Evolutionary conservation across 192 early-diverging fungal genomes (phyloP), one percentile per base, ranked within the genome.

Genomic region (Linnemannia exigua): DNA sequence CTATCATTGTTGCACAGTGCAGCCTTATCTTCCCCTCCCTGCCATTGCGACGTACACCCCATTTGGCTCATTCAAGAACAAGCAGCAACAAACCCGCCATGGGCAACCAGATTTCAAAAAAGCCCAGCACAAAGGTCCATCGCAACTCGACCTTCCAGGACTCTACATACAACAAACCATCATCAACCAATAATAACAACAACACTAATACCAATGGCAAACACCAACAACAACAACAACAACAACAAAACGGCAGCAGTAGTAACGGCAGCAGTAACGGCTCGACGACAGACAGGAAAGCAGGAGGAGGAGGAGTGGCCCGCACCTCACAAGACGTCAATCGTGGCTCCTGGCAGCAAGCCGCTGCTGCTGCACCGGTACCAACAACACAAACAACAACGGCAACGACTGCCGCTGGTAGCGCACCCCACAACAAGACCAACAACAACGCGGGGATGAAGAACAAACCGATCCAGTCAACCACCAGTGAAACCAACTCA

Each of bases 31-130:
- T 38, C 38, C 50, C 35, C 25, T 48, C 19, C 17, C 19, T 31
- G 6, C 35, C 16, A 38, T 31, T 41, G 12, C 67, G 9, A 44
- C 41, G 9, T 44, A 44, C n/a, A n/a, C n/a, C 38, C 37, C 33
- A 9, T 2, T 8, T 41, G 19, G 68, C 51, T 37, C 37, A 16
- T 44, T 35, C 67, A 33, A 44, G 35, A 72, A 20, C 37, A 33
- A n/a, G n/a, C n/a, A n/a, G n/a, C 37, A 19, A 16, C 35, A 36
- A 1, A 19, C 44, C 25, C 33, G 61, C 61, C 16, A 86, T 86
- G 84, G 84, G 84, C 44, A 86, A 86, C 74, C 84, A 86, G 74
- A 52, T 58, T 48, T 75, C 84, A 44, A 86, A 80, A 75, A 52
- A 75, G 61, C 74, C 68, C 25, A 61, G 37, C 72, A 33, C 77